Conservation (phyloP, 2,329 filamentous ascomycete genomes). For the Fusarium palustre region DNA sequence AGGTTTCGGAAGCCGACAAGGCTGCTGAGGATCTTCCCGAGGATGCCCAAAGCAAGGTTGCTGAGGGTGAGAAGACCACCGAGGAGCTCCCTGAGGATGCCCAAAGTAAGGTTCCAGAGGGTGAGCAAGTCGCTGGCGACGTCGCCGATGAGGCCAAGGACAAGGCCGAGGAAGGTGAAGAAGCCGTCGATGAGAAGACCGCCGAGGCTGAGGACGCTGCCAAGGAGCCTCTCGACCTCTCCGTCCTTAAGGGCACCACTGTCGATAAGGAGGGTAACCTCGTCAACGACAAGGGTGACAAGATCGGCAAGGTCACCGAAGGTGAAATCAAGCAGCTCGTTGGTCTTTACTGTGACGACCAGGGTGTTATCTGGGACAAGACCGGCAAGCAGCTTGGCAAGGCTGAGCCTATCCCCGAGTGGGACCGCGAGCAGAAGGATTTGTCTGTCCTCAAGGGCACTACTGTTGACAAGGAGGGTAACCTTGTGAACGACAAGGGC, state of each 20-base stretch:
- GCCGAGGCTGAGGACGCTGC: conserved; percentile 32
- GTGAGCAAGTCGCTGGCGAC: conserved; percentile 5
- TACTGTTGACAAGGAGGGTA: conserved; percentile 63
- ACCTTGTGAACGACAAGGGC: conserved; percentile 66
- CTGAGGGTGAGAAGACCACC: conserved; percentile 14
- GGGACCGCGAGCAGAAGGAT: conserved; percentile 57
- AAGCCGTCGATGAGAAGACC: conserved; percentile 15
- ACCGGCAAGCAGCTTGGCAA: conserved; percentile 72
- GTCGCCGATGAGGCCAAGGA: conserved; percentile 4
- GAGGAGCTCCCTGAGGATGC: conserved; percentile 3
- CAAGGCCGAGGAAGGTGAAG: conserved; percentile 27
- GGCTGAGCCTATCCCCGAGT: conserved; percentile 71
- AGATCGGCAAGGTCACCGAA: conserved; percentile 71
- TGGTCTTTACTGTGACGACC: conserved; percentile 74
- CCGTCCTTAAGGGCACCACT: conserved; percentile 38
- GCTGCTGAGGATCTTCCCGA: conserved; percentile 8
- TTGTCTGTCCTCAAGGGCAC: conserved; percentile 37
- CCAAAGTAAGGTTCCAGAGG: conserved; percentile 8
- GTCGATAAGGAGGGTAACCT: conserved; percentile 67
- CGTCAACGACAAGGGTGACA: conserved; percentile 63
- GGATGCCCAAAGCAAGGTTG: conserved; percentile 8
- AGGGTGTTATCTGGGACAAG: conserved; percentile 74
- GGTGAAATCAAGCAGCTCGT: conserved; percentile 73
- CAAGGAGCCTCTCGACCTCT: conserved; percentile 35
- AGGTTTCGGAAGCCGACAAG: conserved; percentile 42